Evolutionary conservation across 768 basidiomycete species (phyloP), one percentile per base, ranked within the genome.

Genomic region (Tubosaeta sp.): DNA sequence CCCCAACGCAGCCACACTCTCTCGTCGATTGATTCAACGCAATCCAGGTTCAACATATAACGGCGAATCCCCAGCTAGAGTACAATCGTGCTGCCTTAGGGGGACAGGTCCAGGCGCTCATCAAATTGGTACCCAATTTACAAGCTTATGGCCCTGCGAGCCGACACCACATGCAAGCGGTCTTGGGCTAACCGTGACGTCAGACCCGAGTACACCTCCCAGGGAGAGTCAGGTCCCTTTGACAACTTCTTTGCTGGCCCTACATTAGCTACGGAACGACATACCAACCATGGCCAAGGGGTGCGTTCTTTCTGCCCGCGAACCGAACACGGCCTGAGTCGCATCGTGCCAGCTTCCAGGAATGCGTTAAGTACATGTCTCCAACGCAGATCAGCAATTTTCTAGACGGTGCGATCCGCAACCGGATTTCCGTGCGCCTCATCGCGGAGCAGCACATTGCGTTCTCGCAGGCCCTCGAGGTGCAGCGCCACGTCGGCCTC

Each of bases 391-490:
- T 91, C 59, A 85, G 80, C 70, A 75, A 76, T 50, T 95, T 95
- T 64, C 73, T 95, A 25, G 88, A 95, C 65, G 82, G 83, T 39
- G 84, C 89, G 37, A 93, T 95, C 59, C 84, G 85, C 26, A 92
- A 84, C 62, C 86, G 92, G 50, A 91, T 94, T 51, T 90, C 89
- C 35, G 83, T 94, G 26, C 84, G 92, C 32, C 74, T 95, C 51
- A 88, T 94, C 54, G 92, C 91, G 35, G 92, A 95, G 66, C 92
- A 95, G 61, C 92, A 95, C 65, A 88, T 95, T 34, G 83, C 89
- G 9, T 75, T 95, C 39, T 88, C 91, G 2, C 82, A 81, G 51
- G 84, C 84, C 2, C 65, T 91, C 52, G 71, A 76, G 43, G 69
- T 74, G 34, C 72, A 75, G 26, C 59, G 64, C 25, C 56, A 61